Percentiles rank a stretch among this genome's conserved stretches.
These are phyloP conservation scores for Pueraria montana DNA, from an alignment of 306 rosid genomes.

Conservation along the genomic window DNA sequence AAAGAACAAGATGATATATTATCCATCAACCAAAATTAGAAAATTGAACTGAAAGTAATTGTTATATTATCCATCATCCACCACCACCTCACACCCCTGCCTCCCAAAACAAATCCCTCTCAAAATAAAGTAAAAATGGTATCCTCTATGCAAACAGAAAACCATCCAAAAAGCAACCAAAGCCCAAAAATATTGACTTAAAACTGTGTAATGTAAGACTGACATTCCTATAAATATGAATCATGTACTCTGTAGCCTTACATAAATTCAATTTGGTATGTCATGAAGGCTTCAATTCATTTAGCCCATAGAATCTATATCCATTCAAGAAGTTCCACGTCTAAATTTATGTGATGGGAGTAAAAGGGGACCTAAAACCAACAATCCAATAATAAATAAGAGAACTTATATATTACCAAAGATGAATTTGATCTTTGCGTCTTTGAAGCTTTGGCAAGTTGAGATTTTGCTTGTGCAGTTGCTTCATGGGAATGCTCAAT, in stretches of 20 bases:
- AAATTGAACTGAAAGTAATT: conserved; percentile 20
- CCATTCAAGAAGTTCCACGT: conserved; percentile 16
- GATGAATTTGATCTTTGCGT: conserved; percentile 93
- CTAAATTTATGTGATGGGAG: conserved; percentile 2
- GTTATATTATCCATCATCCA: conserved; percentile 12
- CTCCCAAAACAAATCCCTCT: neutral
- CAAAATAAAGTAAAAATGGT: neutral
- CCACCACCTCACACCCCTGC: too few species aligned
- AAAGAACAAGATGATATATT: conserved; percentile 34
- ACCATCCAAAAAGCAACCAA: neutral
- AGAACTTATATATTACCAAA: conserved; percentile 66
- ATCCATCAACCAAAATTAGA: neutral
- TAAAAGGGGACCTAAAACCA: neutral
- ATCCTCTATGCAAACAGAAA: neutral
- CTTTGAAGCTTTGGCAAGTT: conserved; percentile 86
- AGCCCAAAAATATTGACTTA: neutral
- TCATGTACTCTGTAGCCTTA: neutral
- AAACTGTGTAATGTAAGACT: neutral
- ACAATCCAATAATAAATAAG: neutral
- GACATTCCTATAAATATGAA: conserved; percentile 30
- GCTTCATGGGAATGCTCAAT: conserved; percentile 84
- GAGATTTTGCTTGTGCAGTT: conserved; percentile 77
- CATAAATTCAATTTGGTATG: conserved; percentile 17
- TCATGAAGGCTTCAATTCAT: conserved; percentile 1
- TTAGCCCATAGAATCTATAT: conserved; percentile 22